A percentile compares a stretch with the other conserved stretches of the same genome.
These are phyloP conservation scores for Pilaira anomala DNA, from an alignment of 192 early-diverging fungal species.

Conservation along the genomic window DNA sequence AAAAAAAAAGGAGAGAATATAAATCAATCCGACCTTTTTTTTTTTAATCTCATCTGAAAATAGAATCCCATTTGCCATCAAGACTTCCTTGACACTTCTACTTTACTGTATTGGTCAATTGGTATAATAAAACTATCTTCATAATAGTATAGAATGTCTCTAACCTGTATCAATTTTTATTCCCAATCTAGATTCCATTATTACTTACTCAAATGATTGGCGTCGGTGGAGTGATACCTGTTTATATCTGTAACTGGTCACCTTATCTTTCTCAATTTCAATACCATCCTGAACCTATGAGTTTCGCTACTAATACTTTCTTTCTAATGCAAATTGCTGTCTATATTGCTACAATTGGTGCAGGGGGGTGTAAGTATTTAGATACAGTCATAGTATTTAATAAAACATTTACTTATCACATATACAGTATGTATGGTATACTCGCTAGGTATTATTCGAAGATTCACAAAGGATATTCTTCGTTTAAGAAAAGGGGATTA, in stretches of 20 bases:
- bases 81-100: conserved; percentile 25
- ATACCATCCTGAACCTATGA: conserved; percentile 24
- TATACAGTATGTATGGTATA: conserved; percentile 28
- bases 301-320: conserved; percentile 24
- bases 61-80: conserved; percentile 33
- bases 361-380: conserved; percentile 22
- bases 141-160: background rate
- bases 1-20: background rate
- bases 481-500: conserved; percentile 32
- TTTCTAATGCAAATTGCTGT: conserved; percentile 25
- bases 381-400: background rate
- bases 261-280: conserved; percentile 27
- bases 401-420: background rate
- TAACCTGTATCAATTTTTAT: background rate
- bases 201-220: conserved; percentile 28
- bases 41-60: background rate
- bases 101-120: conserved; percentile 31
- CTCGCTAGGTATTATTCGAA: conserved; percentile 28
- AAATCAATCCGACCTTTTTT: background rate
- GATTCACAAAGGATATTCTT: conserved; percentile 35
- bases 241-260: conserved; percentile 25
- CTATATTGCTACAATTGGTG: conserved; percentile 25
- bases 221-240: conserved; percentile 28
- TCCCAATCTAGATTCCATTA: conserved; percentile 29
- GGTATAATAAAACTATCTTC: conserved; percentile 5